Evolutionary conservation across 768 basidiomycete species (phyloP), one percentile per base, ranked within the genome.

Genomic region (Postia placenta): DNA sequence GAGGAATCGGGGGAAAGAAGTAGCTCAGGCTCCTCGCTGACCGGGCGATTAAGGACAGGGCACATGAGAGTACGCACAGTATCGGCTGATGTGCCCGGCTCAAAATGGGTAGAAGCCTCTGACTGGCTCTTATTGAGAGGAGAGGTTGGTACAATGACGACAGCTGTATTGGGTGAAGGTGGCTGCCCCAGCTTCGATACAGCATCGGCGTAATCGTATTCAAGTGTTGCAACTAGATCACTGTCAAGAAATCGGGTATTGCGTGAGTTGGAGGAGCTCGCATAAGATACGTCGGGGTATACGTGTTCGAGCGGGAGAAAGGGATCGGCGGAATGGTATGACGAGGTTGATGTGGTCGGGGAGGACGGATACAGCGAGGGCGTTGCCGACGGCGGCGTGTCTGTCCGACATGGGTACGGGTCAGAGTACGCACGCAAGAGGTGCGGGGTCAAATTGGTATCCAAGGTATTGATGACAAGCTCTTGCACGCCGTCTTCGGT

Each of bases 61-160:
- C n/a, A n/a, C 24, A 40, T 52, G 40, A 51, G 48, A 47, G 52
- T 43, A 45, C 73, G 64, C 47, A 75, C 69, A 22, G 74, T 75
- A 37, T 68, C 75, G 23, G 66, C 67, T 25, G 77, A 74, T 12
- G 73, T 71, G n/a, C 71, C 68, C n/a, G 75, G 69, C 51, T 73
- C 61, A 39, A 70, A 64, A 22, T 58, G 60, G 19, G 66, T 58
- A 20, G 45, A 56, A 5, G 59, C 51, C 2, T 50, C 44, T 23
- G 50, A 42, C 5, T 42, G 27, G 24, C 47, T 40, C 19, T 49
- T 51, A 44, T 51, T 42, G 24, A 33, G 50, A 40, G 54, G 50
- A 23, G 43, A 26, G 19, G 45, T 30, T 15, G 54, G 49, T 11
- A 49, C 45, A 37, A 53, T 27, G 11, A 38, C 37, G n/a, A 52